A percentile compares a stretch with the other conserved stretches of the same genome.
phyloP scores from a whole-genome alignment of 78 protist genomes.

The Dictyostelium brefeldianum region DNA sequence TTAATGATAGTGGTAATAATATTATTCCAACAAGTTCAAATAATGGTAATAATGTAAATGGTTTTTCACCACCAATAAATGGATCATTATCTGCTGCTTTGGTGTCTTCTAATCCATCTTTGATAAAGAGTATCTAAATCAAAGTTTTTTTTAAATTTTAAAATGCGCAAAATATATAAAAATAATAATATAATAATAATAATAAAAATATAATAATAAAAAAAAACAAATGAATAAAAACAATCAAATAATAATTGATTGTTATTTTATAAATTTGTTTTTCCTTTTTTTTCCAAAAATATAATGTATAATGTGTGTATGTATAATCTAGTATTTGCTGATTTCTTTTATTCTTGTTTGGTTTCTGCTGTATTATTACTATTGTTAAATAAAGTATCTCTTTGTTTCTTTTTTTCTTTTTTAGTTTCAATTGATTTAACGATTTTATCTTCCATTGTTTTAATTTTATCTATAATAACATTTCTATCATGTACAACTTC shows the following conservation, averaged over 20 bases:
- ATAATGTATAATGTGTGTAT: background rate
- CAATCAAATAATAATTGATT: background rate
- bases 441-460: slow-evolving; percentile 7
- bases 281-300: background rate
- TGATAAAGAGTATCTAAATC: background rate
- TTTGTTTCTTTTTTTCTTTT: slow-evolving; percentile 38
- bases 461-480: slow-evolving; percentile 16
- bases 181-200: too few relatives aligned
- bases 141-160: too few relatives aligned
- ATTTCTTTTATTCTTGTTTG: background rate
- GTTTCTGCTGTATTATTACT: background rate
- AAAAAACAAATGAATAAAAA: background rate
- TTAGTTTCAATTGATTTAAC: background rate
- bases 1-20: background rate
- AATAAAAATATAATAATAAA: background rate
- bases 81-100: background rate
- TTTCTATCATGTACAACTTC: slow-evolving; percentile 38
- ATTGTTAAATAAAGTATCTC: slow-evolving; percentile 23
- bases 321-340: background rate
- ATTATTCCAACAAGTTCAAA: background rate
- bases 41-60: slow-evolving; percentile 8
- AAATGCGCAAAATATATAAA: background rate
- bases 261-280: background rate
- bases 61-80: background rate
- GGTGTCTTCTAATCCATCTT: background rate